Evolutionary conservation across 2,329 filamentous ascomycete genomes (phyloP).

Genomic region (Diaporthe ampelina): DNA sequence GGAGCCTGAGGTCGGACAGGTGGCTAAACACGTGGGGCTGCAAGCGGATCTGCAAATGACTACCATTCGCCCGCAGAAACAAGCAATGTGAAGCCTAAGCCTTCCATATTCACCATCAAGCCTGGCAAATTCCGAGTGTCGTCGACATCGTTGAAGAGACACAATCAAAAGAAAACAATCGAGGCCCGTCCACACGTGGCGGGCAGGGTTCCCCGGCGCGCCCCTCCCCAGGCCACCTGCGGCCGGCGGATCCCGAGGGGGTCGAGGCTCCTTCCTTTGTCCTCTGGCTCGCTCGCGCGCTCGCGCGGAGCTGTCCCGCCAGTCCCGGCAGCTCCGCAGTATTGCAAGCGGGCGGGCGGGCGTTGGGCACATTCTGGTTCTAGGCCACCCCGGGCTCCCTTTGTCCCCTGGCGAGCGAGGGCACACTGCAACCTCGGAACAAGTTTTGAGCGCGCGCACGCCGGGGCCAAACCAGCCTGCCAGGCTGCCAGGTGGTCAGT

Average conservation of each 20-base stretch:
- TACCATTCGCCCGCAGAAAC: not conserved
- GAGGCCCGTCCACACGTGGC: constrained; percentile 11
- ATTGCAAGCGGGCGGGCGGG: not conserved
- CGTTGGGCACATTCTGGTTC: not conserved
- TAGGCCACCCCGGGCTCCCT: not conserved
- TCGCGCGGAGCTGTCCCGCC: constrained; percentile 1
- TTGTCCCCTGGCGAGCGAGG: not conserved
- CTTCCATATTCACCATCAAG: too few relatives aligned
- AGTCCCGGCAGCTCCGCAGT: not conserved
- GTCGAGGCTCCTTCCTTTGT: not conserved
- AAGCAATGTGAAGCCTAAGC: too few relatives aligned
- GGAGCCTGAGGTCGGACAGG: too few relatives aligned
- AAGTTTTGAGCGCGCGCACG: not conserved
- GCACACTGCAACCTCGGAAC: constrained; percentile 6
- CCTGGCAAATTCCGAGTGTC: not conserved
- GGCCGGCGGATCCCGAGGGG: not conserved
- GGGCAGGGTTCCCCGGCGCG: constrained; percentile 14
- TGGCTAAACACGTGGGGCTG: too few relatives aligned
- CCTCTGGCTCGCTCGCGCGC: not conserved
- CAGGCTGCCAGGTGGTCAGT: not conserved
- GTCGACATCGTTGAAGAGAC: not conserved
- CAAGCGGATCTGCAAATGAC: too few relatives aligned
- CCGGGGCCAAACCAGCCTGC: not conserved
- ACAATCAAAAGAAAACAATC: not conserved
- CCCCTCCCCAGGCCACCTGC: not conserved